phyloP scores from a whole-genome alignment of 179 eudicot genomes.

The Amaranthus tricolor region DNA sequence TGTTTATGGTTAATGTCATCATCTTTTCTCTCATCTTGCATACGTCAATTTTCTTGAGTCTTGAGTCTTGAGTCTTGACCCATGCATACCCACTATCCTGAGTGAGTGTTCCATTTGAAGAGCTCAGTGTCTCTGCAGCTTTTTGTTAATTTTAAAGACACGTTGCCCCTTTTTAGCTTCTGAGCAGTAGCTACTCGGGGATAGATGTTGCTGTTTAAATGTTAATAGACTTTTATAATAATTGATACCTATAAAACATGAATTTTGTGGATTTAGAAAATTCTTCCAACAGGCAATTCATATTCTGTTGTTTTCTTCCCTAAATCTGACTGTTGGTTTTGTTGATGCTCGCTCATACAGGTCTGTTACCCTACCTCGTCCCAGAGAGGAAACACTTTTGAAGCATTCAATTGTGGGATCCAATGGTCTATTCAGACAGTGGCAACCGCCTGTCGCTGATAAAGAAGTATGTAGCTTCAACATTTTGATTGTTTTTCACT shows the following conservation, averaged over 20 bases:
- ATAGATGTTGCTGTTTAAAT: neutral
- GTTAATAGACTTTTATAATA: neutral
- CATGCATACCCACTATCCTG: neutral
- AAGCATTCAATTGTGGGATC: constrained; percentile 94
- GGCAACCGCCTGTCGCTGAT: constrained; percentile 69
- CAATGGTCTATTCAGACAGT: constrained; percentile 77
- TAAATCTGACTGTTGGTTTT: constrained; percentile 8
- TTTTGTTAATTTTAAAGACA: neutral
- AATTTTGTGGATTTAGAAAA: neutral
- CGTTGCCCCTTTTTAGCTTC: neutral
- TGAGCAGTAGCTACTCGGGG: neutral
- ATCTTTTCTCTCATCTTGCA: neutral
- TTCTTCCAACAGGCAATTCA: neutral
- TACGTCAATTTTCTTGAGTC: neutral
- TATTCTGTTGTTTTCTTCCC: constrained; percentile 2
- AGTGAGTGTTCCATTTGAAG: neutral
- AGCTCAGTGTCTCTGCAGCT: neutral
- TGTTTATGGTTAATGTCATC: neutral
- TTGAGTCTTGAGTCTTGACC: neutral
- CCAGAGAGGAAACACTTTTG: constrained; percentile 88
- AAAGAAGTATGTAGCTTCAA: constrained; percentile 41
- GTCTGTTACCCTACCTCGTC: constrained; percentile 57
- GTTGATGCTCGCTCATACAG: constrained; percentile 28
- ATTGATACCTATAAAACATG: no score
- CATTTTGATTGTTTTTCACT: constrained; percentile 9